Evolutionary conservation across 2,329 filamentous ascomycete species (phyloP).

Genomic region (Penicillium olsonii): DNA sequence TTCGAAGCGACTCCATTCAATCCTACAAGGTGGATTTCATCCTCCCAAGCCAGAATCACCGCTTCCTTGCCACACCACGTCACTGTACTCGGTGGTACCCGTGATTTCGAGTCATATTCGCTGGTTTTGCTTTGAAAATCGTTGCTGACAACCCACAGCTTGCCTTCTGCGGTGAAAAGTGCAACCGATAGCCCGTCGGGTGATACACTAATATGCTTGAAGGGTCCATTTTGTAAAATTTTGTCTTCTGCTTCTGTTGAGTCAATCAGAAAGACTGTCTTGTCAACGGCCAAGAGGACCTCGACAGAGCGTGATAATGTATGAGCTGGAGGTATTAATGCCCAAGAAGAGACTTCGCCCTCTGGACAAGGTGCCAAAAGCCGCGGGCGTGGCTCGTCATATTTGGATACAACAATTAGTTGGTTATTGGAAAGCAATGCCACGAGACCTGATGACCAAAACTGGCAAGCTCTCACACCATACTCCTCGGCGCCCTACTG

Average conservation of each 20-base stretch:
- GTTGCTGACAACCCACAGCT: constrained; percentile 88
- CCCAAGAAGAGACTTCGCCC: constrained; percentile 83
- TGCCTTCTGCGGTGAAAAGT: constrained; percentile 81
- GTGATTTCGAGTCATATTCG: constrained; percentile 86
- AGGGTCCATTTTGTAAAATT: constrained; percentile 86
- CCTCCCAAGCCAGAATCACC: constrained; percentile 92
- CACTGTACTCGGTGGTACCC: constrained; percentile 81
- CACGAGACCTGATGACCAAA: constrained; percentile 91
- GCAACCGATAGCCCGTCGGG: constrained; percentile 87
- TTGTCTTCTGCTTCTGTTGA: constrained; percentile 88
- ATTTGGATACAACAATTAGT: constrained; percentile 82
- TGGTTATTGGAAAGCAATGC: constrained; percentile 86
- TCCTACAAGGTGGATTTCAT: constrained; percentile 92
- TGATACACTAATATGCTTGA: constrained; percentile 85
- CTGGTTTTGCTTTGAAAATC: constrained; percentile 92
- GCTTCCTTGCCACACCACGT: constrained; percentile 97
- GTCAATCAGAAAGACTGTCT: constrained; percentile 85
- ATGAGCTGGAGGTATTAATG: constrained; percentile 80
- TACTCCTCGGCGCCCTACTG: constrained; percentile 75
- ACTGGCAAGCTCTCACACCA: constrained; percentile 84
- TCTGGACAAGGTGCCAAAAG: constrained; percentile 74
- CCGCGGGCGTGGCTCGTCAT: constrained; percentile 86
- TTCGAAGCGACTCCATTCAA: constrained; percentile 73
- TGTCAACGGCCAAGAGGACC: constrained; percentile 79
- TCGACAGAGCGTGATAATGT: constrained; percentile 92